These are phyloP conservation scores for Globisporangium lucens DNA, from an alignment of 352 stramenopile species.

Conservation along the genomic window DNA sequence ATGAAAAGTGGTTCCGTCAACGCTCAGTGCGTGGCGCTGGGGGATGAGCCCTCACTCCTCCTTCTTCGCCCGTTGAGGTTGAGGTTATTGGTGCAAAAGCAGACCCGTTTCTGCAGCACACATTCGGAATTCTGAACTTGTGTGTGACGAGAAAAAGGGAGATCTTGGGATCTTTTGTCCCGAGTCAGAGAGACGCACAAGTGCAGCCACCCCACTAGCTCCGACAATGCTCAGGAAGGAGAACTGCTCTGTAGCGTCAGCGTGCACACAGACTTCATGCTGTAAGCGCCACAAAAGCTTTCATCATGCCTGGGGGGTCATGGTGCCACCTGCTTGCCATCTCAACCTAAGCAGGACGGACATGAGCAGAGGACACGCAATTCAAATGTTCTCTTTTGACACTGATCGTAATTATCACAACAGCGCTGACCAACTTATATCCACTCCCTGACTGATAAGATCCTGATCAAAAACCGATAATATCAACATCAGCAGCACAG, in stretches of 20 bases:
- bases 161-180: background rate
- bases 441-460: too few species aligned
- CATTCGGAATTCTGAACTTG: conserved; percentile 4
- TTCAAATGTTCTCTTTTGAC: too few species aligned
- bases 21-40: background rate
- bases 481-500: too few species aligned
- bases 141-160: background rate
- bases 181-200: background rate
- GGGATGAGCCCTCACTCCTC: background rate
- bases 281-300: background rate
- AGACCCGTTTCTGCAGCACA: background rate
- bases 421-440: too few species aligned
- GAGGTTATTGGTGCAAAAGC: background rate
- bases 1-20: conserved; percentile 3
- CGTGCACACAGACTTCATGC: background rate
- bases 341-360: too few species aligned
- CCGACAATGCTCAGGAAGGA: background rate
- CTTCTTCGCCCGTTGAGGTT: background rate
- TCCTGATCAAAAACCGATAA: too few species aligned
- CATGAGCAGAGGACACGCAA: too few species aligned
- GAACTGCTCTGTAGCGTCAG: background rate
- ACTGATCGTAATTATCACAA: too few species aligned
- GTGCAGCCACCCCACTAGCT: background rate
- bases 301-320: background rate
- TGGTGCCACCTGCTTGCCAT: too few species aligned